Evolutionary conservation across 345 rosid species (phyloP).

Genomic region (Eucalyptus coolabah): DNA sequence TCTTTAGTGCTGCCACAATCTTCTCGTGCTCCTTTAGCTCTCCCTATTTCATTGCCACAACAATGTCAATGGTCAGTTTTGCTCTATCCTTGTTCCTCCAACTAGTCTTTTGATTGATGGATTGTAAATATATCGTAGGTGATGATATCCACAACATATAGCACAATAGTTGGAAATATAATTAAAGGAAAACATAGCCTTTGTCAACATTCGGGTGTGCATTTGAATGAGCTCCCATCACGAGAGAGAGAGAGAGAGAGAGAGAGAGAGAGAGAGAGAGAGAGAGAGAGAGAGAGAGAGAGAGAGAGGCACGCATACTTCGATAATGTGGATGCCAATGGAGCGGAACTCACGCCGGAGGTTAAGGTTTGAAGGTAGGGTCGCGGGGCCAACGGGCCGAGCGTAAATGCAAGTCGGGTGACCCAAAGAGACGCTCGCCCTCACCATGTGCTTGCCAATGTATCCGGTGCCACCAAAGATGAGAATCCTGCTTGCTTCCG

Average conservation of each 20-base stretch:
- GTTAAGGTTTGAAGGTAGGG: background rate
- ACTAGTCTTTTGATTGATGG: too few species aligned
- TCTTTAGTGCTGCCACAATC: slow-evolving; percentile 3
- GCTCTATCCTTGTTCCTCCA: too few species aligned
- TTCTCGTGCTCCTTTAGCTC: slow-evolving; percentile 22
- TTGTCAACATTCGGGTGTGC: too few species aligned
- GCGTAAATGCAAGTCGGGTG: slow-evolving; percentile 6
- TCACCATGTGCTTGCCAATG: slow-evolving; percentile 15
- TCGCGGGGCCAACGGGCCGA: accelerated
- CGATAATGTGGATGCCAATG: background rate
- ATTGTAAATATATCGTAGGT: too few species aligned
- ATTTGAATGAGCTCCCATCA: too few species aligned
- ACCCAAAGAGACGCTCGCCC: slow-evolving; percentile 10
- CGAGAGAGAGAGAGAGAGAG: too few species aligned
- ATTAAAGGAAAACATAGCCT: too few species aligned
- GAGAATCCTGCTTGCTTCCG: background rate
- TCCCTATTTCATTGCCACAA: slow-evolving; percentile 4
- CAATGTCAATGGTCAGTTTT: background rate
- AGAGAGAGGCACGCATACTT: background rate
- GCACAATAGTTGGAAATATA: too few species aligned
- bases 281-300: background rate
- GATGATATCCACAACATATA: too few species aligned
- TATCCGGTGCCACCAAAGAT: slow-evolving; percentile 26
- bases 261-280: too few species aligned
- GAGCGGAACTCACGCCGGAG: background rate